A percentile compares a stretch with the other conserved stretches of the same genome.
phyloP scores from a whole-genome alignment of 768 basidiomycete genomes.

The Cystobasidium onofrii region DNA sequence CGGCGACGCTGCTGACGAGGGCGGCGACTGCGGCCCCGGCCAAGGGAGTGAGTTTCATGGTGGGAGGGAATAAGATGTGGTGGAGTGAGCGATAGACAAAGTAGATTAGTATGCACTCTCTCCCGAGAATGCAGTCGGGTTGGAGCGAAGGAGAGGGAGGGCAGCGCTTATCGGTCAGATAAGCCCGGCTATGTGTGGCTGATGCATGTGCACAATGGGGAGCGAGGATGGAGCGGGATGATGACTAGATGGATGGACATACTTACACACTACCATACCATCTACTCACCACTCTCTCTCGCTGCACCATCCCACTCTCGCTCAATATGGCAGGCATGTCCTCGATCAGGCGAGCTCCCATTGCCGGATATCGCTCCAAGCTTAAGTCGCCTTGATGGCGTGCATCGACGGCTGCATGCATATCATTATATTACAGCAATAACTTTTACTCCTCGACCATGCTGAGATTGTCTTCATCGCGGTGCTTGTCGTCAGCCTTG shows the following conservation, averaged over 20 bases:
- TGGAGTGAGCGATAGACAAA: not conserved
- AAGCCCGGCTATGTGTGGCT: not conserved
- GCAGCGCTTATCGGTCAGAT: not conserved
- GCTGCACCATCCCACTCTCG: not conserved
- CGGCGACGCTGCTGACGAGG: not conserved
- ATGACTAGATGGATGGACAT: no score
- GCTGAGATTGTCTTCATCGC: no score
- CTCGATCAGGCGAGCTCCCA: no score
- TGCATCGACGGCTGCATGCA: not conserved
- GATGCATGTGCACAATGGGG: not conserved
- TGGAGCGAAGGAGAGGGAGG: not conserved
- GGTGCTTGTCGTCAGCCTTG: no score
- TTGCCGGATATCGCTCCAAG: no score
- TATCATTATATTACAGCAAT: no score
- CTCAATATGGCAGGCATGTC: not conserved
- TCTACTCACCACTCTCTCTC: not conserved
- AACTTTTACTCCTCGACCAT: no score
- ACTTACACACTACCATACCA: not conserved
- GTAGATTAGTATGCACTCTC: not conserved
- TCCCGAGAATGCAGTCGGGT: not conserved
- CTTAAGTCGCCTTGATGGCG: not conserved
- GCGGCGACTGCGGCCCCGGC: not conserved
- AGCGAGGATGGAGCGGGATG: no score
- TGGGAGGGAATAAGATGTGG: not conserved
- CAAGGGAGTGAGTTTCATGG: constrained; percentile 7